Evolutionary conservation across 441 rosid species (phyloP), one percentile per base, ranked within the genome.

Genomic region (Flueggea neowawraea): DNA sequence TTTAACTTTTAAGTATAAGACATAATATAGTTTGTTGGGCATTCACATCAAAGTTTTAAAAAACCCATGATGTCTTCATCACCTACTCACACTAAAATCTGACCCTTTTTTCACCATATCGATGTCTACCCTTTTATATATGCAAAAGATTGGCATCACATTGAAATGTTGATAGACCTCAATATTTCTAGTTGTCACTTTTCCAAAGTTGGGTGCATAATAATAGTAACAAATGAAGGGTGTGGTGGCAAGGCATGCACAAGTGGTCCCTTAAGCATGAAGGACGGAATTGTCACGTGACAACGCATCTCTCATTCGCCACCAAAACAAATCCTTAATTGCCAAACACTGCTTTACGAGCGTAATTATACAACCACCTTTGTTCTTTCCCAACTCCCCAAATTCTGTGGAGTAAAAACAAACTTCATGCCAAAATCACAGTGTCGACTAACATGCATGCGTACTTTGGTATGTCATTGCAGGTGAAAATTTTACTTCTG

Each of bases 371-470:
- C 48, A 43, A 4, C 6, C 5, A 16, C 49, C 5, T 16, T 50
- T 14, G 47, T 50, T 58, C 39, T 65, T 72, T 64, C 69, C 58
- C 73, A 66, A 52, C 55, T 73, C 36, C 68, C 69, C 80, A 65
- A 71, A 74, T 75, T 74, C 78, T 66, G 70, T 66, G 69, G 70
- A 63, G 43, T 31, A 33, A 52, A 39, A 11, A 52, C 28, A 22
- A 72, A 69, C 67, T 72, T 70, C 87, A 75, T 78, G 83, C 82
- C 68, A 55, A 58, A 78, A 82, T 82, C 74, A 86, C 82, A 36
- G 41, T 82, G 85, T 82, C 87, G 72, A 66, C 80, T 62, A 69
- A 63, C 73, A 65, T n/a, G n/a, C n/a, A n/a, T 71, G 83, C 74
- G 76, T 72, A 65, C 71, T 68, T 74, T 68, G 31, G 58, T 74